Conservation (phyloP, 2,329 filamentous ascomycete genomes). For the Aspergillus calidoustus region DNA sequence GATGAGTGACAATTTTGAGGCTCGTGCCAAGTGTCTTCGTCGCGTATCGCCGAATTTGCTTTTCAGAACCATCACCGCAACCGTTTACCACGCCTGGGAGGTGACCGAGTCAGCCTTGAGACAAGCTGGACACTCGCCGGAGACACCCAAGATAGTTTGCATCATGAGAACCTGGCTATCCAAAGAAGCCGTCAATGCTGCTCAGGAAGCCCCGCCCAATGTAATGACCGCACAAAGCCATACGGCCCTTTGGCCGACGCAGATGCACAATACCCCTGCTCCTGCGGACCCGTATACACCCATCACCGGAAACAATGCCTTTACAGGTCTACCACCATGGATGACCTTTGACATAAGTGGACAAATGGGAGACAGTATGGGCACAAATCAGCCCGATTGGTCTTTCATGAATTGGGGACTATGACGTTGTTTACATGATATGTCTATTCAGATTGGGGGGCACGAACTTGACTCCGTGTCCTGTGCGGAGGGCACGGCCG, state of each 20-base stretch:
- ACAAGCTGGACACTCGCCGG: slow-evolving; percentile 20
- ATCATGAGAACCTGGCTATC: slow-evolving; percentile 26
- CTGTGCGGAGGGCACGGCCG: no score
- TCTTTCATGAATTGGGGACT: slow-evolving; percentile 11
- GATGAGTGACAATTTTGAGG: slow-evolving; percentile 53
- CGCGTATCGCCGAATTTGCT: slow-evolving; percentile 25
- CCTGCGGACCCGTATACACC: not conserved
- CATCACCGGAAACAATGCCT: not conserved
- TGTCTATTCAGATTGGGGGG: not conserved
- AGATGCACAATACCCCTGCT: not conserved
- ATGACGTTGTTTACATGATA: not conserved
- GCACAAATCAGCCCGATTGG: not conserved
- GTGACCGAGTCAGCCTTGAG: slow-evolving; percentile 29
- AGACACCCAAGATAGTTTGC: slow-evolving; percentile 36
- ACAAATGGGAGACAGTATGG: not conserved
- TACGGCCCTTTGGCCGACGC: not conserved
- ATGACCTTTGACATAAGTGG: not conserved
- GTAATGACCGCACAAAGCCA: not conserved
- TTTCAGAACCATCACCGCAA: slow-evolving; percentile 38
- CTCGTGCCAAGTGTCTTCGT: slow-evolving; percentile 30
- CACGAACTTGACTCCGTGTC: not conserved
- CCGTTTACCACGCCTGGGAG: slow-evolving; percentile 50
- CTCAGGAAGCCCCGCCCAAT: not conserved
- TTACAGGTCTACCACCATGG: slow-evolving; percentile 1
- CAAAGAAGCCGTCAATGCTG: not conserved